These are phyloP conservation scores for Starmerella sirachaensis DNA, from an alignment of 805 yeast genomes.

Conservation along the genomic window DNA sequence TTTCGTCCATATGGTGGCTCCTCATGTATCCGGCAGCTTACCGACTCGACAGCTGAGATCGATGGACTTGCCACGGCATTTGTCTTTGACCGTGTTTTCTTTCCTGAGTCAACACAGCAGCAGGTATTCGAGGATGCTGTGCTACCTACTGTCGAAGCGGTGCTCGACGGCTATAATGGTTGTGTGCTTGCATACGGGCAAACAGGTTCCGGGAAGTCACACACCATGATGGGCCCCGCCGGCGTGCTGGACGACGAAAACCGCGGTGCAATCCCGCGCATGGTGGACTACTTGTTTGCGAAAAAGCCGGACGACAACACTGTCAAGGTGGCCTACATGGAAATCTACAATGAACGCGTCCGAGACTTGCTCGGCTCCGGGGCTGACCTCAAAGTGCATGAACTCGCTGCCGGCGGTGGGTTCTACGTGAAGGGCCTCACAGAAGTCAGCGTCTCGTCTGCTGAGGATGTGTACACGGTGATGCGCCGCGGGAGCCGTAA, in stretches of 20 bases:
- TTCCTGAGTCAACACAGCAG: conserved; percentile 38
- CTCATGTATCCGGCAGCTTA: conserved; percentile 8
- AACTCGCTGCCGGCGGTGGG: conserved; percentile 38
- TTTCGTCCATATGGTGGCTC: conserved; percentile 44
- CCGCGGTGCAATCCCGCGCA: conserved; percentile 62
- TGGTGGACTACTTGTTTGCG: conserved; percentile 50
- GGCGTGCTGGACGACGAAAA: conserved; percentile 23
- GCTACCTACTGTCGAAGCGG: conserved; percentile 51
- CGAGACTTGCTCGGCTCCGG: conserved; percentile 44
- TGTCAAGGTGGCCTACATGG: conserved; percentile 63
- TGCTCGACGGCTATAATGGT: conserved; percentile 65
- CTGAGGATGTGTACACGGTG: conserved; percentile 45
- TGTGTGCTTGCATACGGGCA: conserved; percentile 72
- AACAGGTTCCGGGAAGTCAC: conserved; percentile 65
- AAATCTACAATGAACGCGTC: conserved; percentile 67
- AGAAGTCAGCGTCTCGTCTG: conserved; percentile 45
- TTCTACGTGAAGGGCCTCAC: conserved; percentile 61
- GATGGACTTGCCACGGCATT: conserved; percentile 27
- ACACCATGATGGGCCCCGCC: conserved; percentile 61
- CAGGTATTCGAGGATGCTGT: conserved; percentile 51
- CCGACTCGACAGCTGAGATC: conserved; percentile 7
- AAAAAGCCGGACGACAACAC: conserved; percentile 40
- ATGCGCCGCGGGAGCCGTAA: conserved; percentile 46
- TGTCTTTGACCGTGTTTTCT: conserved; percentile 57
- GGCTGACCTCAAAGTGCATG: conserved; percentile 37